Conservation (phyloP, 2,329 filamentous ascomycete species). For the Fusarium foetens region DNA sequence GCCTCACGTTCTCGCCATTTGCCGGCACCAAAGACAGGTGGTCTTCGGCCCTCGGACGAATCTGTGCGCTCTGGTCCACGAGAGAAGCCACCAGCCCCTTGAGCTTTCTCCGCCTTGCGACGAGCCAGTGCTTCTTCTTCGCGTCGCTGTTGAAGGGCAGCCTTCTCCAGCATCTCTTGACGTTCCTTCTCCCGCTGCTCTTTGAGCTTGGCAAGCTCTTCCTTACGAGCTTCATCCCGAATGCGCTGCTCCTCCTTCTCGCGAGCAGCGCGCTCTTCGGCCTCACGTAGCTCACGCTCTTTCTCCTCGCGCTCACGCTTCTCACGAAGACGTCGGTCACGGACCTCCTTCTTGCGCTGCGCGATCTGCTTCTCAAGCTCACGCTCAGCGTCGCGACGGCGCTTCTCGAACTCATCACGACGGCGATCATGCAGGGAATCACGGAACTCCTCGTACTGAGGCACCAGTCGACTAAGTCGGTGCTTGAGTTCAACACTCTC, state of each 20-base stretch:
- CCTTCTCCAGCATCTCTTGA: conserved; percentile 73
- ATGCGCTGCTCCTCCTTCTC: conserved; percentile 88
- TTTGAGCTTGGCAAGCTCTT: conserved; percentile 73
- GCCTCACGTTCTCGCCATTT: conserved; percentile 58
- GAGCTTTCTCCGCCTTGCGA: conserved; percentile 72
- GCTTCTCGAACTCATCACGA: conserved; percentile 95
- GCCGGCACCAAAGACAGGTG: conserved; percentile 50
- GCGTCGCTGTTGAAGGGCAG: conserved; percentile 77
- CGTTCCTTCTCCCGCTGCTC: conserved; percentile 73
- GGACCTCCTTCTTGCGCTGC: conserved; percentile 85
- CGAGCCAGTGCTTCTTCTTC: conserved; percentile 90
- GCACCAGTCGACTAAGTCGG: conserved; percentile 84
- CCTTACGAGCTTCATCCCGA: conserved; percentile 82
- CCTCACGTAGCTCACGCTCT: conserved; percentile 80
- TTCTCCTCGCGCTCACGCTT: conserved; percentile 85
- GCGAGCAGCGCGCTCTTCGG: conserved; percentile 80
- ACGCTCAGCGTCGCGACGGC: conserved; percentile 88
- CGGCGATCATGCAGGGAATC: conserved; percentile 85
- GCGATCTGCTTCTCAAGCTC: conserved; percentile 94
- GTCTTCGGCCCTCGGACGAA: conserved; percentile 47
- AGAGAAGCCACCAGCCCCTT: conserved; percentile 45
- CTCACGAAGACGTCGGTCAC: conserved; percentile 84
- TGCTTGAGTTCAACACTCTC: conserved; percentile 94
- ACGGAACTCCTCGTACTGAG: conserved; percentile 86
- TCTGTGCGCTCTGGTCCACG: conserved; percentile 46